A percentile compares a stretch with the other conserved stretches of the same genome.
These are phyloP conservation scores for Penicillium italicum DNA, from an alignment of 2,329 filamentous ascomycete genomes.

Conservation along the genomic window DNA sequence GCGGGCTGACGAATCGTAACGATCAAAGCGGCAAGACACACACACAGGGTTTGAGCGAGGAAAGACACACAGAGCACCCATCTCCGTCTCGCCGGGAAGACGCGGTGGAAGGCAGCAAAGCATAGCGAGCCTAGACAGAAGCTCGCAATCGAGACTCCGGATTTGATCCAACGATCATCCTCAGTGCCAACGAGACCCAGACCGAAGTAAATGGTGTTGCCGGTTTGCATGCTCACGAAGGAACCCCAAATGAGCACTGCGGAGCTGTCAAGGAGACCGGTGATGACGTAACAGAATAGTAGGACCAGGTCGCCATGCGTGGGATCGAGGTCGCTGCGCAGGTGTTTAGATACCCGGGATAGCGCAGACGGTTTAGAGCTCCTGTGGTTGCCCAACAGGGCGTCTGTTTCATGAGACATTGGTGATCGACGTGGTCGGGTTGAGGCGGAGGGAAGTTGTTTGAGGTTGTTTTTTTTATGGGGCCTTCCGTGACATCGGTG, in stretches of 20 bases:
- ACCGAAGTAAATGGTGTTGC: constrained; percentile 78
- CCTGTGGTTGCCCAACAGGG: constrained; percentile 9
- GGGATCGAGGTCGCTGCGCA: constrained; percentile 51
- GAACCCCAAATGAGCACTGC: constrained; percentile 74
- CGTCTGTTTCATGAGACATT: constrained; percentile 13
- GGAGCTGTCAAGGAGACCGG: constrained; percentile 71
- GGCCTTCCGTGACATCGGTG: neutral
- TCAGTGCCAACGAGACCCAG: constrained; percentile 61
- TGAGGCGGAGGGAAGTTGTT: neutral
- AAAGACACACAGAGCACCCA: constrained; percentile 53
- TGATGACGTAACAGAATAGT: constrained; percentile 70
- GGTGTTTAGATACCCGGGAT: constrained; percentile 2
- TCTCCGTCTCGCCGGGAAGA: constrained; percentile 40
- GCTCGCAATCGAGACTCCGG: constrained; percentile 63
- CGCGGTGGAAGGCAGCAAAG: constrained; percentile 67
- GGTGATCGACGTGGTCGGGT: neutral
- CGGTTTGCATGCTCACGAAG: constrained; percentile 82
- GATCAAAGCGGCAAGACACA: constrained; percentile 53
- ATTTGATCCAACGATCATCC: constrained; percentile 63
- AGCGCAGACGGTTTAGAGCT: neutral
- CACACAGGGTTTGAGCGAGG: constrained; percentile 50
- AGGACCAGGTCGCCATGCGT: constrained; percentile 66
- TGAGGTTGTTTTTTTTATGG: neutral
- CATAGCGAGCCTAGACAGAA: constrained; percentile 71
- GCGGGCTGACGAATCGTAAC: constrained; percentile 47